Conservation (phyloP, 2,329 filamentous ascomycete species). For the Akanthomyces dipterigenus region DNA sequence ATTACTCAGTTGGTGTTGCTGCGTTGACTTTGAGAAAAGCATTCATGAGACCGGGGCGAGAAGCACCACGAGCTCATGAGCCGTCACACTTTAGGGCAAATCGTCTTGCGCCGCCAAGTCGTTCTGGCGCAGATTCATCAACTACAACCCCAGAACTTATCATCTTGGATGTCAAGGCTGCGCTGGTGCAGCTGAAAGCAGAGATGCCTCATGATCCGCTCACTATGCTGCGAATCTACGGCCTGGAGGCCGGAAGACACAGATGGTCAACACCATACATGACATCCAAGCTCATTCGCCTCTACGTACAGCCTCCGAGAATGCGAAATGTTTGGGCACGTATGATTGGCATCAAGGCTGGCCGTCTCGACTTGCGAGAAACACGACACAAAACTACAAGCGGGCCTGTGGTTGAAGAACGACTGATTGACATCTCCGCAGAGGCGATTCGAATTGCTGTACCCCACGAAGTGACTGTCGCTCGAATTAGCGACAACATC, state of each 20-base stretch:
- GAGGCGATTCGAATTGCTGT: constrained; percentile 85
- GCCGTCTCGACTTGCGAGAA: constrained; percentile 74
- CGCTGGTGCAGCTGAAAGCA: constrained; percentile 80
- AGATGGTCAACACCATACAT: constrained; percentile 82
- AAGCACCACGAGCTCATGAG: constrained; percentile 28
- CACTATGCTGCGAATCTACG: constrained; percentile 83
- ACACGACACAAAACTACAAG: constrained; percentile 59
- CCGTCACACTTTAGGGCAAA: constrained; percentile 23
- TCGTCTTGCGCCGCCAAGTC: constrained; percentile 31
- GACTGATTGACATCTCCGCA: constrained; percentile 72
- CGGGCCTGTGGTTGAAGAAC: constrained; percentile 60
- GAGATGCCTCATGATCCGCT: constrained; percentile 84
- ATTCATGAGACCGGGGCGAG: constrained; percentile 49
- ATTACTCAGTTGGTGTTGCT: constrained; percentile 84
- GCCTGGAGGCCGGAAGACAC: constrained; percentile 74
- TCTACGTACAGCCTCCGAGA: constrained; percentile 82
- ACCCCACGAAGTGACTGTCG: constrained; percentile 84
- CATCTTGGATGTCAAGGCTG: constrained; percentile 74
- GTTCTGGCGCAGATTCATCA: constrained; percentile 26
- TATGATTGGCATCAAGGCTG: constrained; percentile 73
- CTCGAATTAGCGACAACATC: constrained; percentile 89
- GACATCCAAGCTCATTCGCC: constrained; percentile 66
- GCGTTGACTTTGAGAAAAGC: constrained; percentile 66
- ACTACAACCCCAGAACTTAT: constrained; percentile 56
- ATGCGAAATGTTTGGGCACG: constrained; percentile 81